A percentile compares a stretch with the other conserved stretches of the same genome.
These are phyloP conservation scores for Stephania yunnanensis DNA, from an alignment of 164 flowering plant genomes.

Conservation along the genomic window DNA sequence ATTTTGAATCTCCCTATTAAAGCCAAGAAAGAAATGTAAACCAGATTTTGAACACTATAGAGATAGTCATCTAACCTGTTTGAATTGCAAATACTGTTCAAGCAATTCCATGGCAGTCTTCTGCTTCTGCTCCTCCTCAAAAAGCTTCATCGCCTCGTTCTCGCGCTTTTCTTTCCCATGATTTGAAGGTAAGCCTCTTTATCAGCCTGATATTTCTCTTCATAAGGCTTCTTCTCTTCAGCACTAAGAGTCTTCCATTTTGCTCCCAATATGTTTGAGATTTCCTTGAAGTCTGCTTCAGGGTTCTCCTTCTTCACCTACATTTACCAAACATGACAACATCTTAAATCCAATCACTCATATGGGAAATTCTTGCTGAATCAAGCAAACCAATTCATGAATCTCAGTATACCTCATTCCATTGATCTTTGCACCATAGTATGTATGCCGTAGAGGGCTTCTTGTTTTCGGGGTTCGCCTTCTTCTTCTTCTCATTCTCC, in stretches of 20 bases:
- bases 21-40: neutral
- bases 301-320: constrained; percentile 79
- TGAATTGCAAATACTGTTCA: constrained; percentile 79
- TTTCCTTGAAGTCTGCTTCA: constrained; percentile 73
- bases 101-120: constrained; percentile 89
- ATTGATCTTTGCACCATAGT: constrained; percentile 83
- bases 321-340: neutral
- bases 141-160: constrained; percentile 78
- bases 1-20: neutral
- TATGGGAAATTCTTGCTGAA: neutral
- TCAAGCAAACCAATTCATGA: neutral
- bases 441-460: constrained; percentile 71
- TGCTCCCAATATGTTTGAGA: constrained; percentile 63
- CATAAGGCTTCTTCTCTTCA: constrained; percentile 95
- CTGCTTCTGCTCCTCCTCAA: constrained; percentile 88
- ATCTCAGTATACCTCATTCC: constrained; percentile 58
- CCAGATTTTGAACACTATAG: neutral
- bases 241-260: constrained; percentile 73
- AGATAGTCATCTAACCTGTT: constrained; percentile 21
- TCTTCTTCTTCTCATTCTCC: constrained; percentile 53
- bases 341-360: neutral
- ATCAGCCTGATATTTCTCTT: constrained; percentile 71
- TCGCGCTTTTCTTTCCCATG: constrained; percentile 81
- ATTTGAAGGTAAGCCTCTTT: constrained; percentile 69
- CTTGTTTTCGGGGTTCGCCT: constrained; percentile 47